Base-by-base conservation (phyloP, 225 moss, liverwort and hornwort species). In the Bryoerythrophyllum caledonicum region DNA sequence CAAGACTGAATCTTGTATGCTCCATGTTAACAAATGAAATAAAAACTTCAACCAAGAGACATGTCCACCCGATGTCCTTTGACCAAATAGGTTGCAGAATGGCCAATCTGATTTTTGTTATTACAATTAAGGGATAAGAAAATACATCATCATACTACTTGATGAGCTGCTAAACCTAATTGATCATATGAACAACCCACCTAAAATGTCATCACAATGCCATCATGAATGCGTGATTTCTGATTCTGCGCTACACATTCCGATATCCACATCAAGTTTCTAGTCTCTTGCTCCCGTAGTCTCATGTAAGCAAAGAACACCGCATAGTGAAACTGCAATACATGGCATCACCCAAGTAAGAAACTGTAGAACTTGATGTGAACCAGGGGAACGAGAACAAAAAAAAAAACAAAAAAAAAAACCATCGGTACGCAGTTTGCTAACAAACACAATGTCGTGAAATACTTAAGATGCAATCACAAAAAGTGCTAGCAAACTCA, bases 211-310 rank as follows among this genome's bases (percentile, higher is more conserved):
- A 95, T 84, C 52, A 99, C 99, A 56, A 99, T 91, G 60, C 93
- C 94, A 78, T 99, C 99, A 73, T 95, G 93, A 68, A 99, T 95
- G 77, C 95, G 87, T 20, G 90, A 86, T 70, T 99, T 99, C 84
- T 99, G 99, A 74, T 99, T 93, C 79, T 99, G 99, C 48, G 99
- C 99, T 77, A 95, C 92, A 78, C 95, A 99, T 80, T 99, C 99
- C 4, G 99, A 93, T 76, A 95, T 95, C 99, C 95, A 99, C 93
- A 99, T 99, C 56, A 99, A 74, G 71, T 99, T 99, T 62, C 99
- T 69, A 15, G 89, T 93, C 80, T 99, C 99, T 84, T 99, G 99
- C 83, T 99, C 95, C 73, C 99, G 86, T 66, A 95, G 73, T 73
- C 90, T 93, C 76, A 99, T 87, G 85, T 95, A 99, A 0, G 99